Evolutionary conservation across 495 filamentous ascomycete species (phyloP).

Genomic region (Trichocladium uniseriatum): DNA sequence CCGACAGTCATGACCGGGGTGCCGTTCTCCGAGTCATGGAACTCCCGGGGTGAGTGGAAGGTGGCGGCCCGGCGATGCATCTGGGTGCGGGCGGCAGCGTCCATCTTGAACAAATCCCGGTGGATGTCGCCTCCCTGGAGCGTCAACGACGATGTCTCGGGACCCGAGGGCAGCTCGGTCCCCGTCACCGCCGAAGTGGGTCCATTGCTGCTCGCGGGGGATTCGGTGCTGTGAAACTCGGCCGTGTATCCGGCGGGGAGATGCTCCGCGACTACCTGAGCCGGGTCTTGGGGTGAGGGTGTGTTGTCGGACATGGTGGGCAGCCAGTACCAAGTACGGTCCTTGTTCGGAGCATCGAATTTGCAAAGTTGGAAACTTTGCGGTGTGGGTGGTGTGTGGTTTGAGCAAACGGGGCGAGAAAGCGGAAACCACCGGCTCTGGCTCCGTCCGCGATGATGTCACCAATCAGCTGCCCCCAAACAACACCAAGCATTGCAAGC

Average conservation of each 20-base stretch:
- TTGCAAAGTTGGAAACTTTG: not conserved
- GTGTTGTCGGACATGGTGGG: constrained; percentile 5
- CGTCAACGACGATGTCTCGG: constrained; percentile 47
- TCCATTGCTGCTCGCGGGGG: not conserved
- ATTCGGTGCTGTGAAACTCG: constrained; percentile 22
- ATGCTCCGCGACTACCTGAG: constrained; percentile 36
- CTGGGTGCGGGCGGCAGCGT: constrained; percentile 39
- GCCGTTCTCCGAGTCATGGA: constrained; percentile 14
- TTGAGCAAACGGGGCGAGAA: not conserved
- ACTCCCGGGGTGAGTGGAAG: constrained; percentile 41
- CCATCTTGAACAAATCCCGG: constrained; percentile 56
- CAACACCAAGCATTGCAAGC: no score
- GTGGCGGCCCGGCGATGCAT: constrained; percentile 47
- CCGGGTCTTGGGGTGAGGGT: constrained; percentile 14
- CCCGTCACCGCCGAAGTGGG: constrained; percentile 23
- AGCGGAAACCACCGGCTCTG: constrained; percentile 1
- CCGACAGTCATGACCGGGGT: constrained; percentile 30
- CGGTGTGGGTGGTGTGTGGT: not conserved
- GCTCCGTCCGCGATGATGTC: not conserved
- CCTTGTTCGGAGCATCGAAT: not conserved
- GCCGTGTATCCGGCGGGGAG: constrained; percentile 39
- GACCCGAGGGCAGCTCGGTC: constrained; percentile 22
- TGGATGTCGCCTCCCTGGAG: constrained; percentile 62
- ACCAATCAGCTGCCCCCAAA: constrained; percentile 1
- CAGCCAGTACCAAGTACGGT: not conserved